phyloP scores from a whole-genome alignment of 192 early-diverging fungal genomes.

The Backusella macrospora region DNA sequence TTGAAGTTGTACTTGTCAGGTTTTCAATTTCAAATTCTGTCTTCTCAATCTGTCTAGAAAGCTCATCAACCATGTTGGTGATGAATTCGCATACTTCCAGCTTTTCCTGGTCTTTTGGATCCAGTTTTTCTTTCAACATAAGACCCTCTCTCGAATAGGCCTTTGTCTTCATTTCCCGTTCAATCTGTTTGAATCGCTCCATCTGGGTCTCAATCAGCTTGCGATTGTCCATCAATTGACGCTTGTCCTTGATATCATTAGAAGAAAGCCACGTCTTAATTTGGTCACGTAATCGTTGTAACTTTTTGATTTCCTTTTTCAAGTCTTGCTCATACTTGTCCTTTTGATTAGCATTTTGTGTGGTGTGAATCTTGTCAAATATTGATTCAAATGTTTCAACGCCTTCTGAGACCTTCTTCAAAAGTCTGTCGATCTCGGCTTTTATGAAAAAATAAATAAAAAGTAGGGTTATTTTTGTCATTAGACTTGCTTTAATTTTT shows the following conservation, averaged over 20 bases:
- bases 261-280: constrained; percentile 97
- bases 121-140: constrained; percentile 73
- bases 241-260: constrained; percentile 98
- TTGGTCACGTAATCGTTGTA: constrained; percentile 94
- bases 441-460: not conserved
- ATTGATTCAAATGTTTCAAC: constrained; percentile 94
- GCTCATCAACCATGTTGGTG: constrained; percentile 77
- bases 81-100: constrained; percentile 85
- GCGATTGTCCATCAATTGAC: constrained; percentile 84
- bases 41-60: constrained; percentile 89
- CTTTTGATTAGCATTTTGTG: constrained; percentile 87
- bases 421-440: constrained; percentile 95
- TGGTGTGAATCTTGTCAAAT: constrained; percentile 83
- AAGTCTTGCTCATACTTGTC: constrained; percentile 97
- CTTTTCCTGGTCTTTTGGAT: constrained; percentile 94
- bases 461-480: not conserved
- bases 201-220: constrained; percentile 98
- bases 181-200: constrained; percentile 97
- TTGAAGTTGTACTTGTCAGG: constrained; percentile 62
- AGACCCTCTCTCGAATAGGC: constrained; percentile 97
- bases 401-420: constrained; percentile 95
- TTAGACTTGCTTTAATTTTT: not conserved
- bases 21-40: constrained; percentile 90
- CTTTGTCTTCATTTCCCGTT: constrained; percentile 99
- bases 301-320: constrained; percentile 99